Base-by-base conservation (phyloP, 2,329 filamentous ascomycete species). In the Talaromyces sp. region DNA sequence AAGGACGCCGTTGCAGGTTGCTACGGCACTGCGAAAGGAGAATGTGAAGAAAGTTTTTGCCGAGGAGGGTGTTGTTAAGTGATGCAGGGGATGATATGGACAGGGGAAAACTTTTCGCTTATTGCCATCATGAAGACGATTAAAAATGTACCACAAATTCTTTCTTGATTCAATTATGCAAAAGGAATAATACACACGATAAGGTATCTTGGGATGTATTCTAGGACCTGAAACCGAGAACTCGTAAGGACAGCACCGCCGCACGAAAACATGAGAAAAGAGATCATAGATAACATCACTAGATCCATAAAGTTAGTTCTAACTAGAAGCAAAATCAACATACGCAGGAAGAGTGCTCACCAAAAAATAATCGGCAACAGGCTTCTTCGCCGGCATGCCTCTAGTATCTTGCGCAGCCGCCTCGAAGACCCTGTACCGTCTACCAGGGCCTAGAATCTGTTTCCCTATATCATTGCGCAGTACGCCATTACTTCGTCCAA, bases 371-470 rank as follows among this genome's bases (percentile, higher is more conserved):
- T 98, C 93, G 14, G 92, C 92, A 60, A 96, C 92, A 2, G 95
- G 95, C 78, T 98, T 98, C 84, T 99, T 99, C 2, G 95, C 95
- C 64, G 95, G 95, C 95, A 99, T 99, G 4, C 95, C 95, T 70
- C 95, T 85, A 1, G 90, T 92, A 76, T 98, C 95, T 79, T 99
- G 95, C 59, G 95, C 93, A 60, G 95, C 95, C 0, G 95, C 95
- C 72, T 98, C 93, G 74, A 99, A 99, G 9, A 99, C 93, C 39
- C 93, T 83, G 78, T 99, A 99, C 68, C 95, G 83, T 70, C 95
- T 84, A 2, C 93, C 95, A 0, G 95, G 95, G 1, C 93, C 93
- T 48, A 80, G 72, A 39, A 81, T 76, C 40, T 82, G 74, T 75
- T 80, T 63, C 68, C 74, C 61, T 46, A 50, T 42, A 71, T 80